These are phyloP conservation scores for Chlorella sorokiniana DNA, from an alignment of 139 green algal species.

Conservation along the genomic window DNA sequence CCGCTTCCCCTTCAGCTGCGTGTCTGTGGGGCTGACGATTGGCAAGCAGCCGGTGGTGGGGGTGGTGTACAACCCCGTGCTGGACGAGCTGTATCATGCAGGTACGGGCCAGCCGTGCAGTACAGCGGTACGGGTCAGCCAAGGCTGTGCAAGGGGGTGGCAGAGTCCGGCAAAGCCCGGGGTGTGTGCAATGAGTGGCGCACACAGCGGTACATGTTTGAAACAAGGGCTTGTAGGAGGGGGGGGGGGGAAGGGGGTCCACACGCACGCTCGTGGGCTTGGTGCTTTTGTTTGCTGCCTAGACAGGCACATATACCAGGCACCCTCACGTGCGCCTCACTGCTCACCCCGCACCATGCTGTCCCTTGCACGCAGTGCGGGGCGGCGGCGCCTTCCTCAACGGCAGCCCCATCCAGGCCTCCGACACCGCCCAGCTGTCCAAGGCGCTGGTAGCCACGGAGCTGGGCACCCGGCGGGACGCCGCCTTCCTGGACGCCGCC, in stretches of 20 bases:
- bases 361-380: not conserved
- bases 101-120: not conserved
- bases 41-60: slow-evolving; percentile 79
- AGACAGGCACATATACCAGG: not conserved
- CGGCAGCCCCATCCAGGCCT: slow-evolving; percentile 67
- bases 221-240: no score
- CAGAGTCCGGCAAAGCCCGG: no score
- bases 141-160: no score
- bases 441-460: slow-evolving; percentile 87
- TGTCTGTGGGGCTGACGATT: slow-evolving; percentile 83
- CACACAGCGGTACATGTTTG: no score
- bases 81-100: slow-evolving; percentile 83
- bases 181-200: no score
- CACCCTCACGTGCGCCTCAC: not conserved
- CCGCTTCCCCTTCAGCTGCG: slow-evolving; percentile 91
- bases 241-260: no score
- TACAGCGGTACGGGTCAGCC: no score
- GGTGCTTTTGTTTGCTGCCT: not conserved
- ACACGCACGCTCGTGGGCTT: no score
- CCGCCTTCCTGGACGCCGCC: slow-evolving; percentile 66
- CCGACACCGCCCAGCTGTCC: slow-evolving; percentile 54
- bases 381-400: slow-evolving; percentile 84
- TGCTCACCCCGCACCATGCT: not conserved
- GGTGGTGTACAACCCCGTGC: slow-evolving; percentile 95
- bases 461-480: slow-evolving; percentile 74